Percentiles rank a stretch among this genome's conserved stretches.
phyloP scores from a whole-genome alignment of 1,284 basidiomycete species.

The Ganoderma lingzhi region DNA sequence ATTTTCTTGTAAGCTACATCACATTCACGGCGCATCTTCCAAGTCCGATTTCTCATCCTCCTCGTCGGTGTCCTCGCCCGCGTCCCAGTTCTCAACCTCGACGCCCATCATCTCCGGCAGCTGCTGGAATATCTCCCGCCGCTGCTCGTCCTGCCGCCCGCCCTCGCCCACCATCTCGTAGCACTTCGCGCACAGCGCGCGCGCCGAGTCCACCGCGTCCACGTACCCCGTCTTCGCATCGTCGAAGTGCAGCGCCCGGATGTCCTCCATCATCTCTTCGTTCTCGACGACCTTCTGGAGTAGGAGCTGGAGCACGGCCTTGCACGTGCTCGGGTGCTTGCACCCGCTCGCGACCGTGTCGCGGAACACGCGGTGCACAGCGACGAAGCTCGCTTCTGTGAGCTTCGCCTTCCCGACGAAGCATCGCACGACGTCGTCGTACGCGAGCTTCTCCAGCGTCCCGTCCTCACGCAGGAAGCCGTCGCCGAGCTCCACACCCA shows the following conservation, averaged over 20 bases:
- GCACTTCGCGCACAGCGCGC: constrained; percentile 21
- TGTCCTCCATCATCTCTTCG: constrained; percentile 15
- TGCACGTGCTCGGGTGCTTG: constrained; percentile 9
- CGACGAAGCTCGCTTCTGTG: constrained; percentile 14
- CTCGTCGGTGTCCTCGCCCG: not conserved
- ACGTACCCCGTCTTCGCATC: constrained; percentile 18
- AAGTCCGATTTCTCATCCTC: not conserved
- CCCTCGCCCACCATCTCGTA: constrained; percentile 14
- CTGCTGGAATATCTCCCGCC: constrained; percentile 15
- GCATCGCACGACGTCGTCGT: constrained; percentile 19
- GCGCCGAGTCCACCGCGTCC: constrained; percentile 13
- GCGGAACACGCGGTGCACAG: constrained; percentile 14
- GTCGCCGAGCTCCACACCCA: constrained; percentile 13
- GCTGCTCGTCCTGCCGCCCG: constrained; percentile 16
- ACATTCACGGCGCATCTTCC: not conserved
- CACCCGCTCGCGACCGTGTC: constrained; percentile 11
- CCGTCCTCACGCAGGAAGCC: constrained; percentile 25
- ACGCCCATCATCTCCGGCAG: constrained; percentile 23
- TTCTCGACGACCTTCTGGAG: constrained; percentile 16
- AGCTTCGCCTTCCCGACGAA: constrained; percentile 19
- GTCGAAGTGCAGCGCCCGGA: constrained; percentile 15
- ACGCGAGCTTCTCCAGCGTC: constrained; percentile 14
- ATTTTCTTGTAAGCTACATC: not conserved
- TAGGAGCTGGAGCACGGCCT: constrained; percentile 9
- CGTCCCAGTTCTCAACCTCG: constrained; percentile 16